Conservation (phyloP, 441 rosid species). For the Macaranga tanarius region DNA sequence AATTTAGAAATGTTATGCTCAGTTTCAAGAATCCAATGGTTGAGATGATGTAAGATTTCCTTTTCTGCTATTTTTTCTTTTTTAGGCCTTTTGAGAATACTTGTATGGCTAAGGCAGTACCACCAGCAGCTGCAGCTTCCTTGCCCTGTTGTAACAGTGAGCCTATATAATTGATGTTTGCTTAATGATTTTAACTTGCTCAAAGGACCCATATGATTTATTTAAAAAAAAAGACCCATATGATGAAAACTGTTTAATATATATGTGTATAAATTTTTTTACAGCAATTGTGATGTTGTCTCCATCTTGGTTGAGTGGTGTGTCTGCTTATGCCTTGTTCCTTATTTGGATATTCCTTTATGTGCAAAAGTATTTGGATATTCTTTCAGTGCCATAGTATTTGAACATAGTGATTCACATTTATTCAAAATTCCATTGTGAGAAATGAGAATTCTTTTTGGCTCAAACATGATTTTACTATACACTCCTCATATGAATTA, state of each 20-base stretch:
- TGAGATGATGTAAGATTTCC: slow-evolving; percentile 9
- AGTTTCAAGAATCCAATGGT: neutral
- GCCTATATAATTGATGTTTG: slow-evolving; percentile 1
- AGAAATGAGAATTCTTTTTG: too few species aligned
- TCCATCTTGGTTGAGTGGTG: neutral
- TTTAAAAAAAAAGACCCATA: neutral
- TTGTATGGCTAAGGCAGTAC: neutral
- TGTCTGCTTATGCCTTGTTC: neutral
- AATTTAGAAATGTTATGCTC: neutral
- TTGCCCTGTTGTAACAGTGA: slow-evolving; percentile 5
- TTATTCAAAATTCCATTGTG: neutral
- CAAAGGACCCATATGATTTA: neutral
- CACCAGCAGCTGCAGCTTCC: neutral
- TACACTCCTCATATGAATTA: too few species aligned
- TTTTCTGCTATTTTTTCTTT: neutral
- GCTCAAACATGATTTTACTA: too few species aligned
- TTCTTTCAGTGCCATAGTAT: neutral
- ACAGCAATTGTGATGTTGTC: neutral
- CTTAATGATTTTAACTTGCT: slow-evolving; percentile 12
- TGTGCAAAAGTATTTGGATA: slow-evolving; percentile 7
- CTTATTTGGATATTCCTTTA: slow-evolving; percentile 23
- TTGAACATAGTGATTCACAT: neutral
- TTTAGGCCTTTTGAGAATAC: slow-evolving; percentile 1
- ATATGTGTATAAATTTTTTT: too few species aligned
- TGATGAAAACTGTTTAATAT: too few species aligned